phyloP scores from a whole-genome alignment of 768 basidiomycete genomes.

The Pulveroboletus sp. region DNA sequence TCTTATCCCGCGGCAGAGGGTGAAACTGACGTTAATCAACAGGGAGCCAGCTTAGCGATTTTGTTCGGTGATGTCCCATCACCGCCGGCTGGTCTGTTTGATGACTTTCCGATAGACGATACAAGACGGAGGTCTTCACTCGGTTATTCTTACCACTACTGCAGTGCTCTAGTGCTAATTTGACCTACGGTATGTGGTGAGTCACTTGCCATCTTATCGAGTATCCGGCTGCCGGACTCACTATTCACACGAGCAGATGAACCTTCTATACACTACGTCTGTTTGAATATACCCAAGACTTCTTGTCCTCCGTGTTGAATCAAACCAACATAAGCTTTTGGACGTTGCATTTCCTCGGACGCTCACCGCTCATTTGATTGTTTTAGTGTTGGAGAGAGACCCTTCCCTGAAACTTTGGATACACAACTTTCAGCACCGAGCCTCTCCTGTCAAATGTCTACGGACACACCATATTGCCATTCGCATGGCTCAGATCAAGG shows the following conservation, averaged over 20 bases:
- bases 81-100: conserved; percentile 24
- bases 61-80: conserved; percentile 55
- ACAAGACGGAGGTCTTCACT: conserved; percentile 12
- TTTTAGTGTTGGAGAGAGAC: conserved; percentile 41
- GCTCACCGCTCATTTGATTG: not conserved
- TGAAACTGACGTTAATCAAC: conserved; percentile 4
- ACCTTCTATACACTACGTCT: conserved; percentile 25
- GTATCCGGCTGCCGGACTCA: not conserved
- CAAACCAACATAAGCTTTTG: conserved; percentile 15
- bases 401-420: conserved; percentile 35
- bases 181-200: conserved; percentile 22
- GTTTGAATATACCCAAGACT: conserved; percentile 16
- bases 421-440: conserved; percentile 45
- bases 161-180: conserved; percentile 15
- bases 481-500: conserved; percentile 48
- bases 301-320: conserved; percentile 17
- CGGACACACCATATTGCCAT: conserved; percentile 32
- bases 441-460: conserved; percentile 43
- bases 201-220: not conserved
- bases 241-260: conserved; percentile 10
- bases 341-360: not conserved
- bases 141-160: conserved; percentile 26
- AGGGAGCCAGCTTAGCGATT: conserved; percentile 25
- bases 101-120: conserved; percentile 26
- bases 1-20: conserved; percentile 1